phyloP scores from a whole-genome alignment of 140 eudicot genomes.

The Oenanthe javanica region DNA sequence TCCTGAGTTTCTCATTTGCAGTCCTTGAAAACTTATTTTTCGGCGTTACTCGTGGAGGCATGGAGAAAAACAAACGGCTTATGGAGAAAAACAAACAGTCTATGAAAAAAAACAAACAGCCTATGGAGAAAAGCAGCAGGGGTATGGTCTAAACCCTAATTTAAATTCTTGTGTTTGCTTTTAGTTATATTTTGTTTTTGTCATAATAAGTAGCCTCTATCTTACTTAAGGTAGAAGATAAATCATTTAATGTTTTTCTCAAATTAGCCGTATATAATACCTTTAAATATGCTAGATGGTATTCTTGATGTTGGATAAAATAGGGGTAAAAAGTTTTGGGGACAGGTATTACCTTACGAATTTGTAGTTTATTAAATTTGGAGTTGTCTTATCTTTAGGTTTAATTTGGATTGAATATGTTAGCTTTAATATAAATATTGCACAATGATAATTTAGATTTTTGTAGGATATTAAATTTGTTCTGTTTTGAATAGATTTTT shows the following conservation, averaged over 20 bases:
- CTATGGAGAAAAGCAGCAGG: no score
- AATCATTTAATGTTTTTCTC: background rate
- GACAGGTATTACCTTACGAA: no score
- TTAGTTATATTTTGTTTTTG: background rate
- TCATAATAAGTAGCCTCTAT: background rate
- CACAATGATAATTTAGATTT: background rate
- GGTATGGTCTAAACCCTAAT: no score
- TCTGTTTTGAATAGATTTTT: background rate
- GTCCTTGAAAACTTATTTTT: no score
- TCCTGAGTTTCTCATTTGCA: no score
- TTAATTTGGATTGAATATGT: background rate
- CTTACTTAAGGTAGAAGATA: background rate
- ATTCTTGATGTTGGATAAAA: background rate
- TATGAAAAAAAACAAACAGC: no score
- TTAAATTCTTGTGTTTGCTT: background rate
- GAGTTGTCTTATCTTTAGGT: background rate
- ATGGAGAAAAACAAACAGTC: no score
- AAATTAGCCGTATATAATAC: background rate
- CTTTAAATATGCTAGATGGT: background rate
- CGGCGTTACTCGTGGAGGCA: no score
- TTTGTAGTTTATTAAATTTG: no score
- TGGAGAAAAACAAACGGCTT: no score
- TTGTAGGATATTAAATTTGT: background rate
- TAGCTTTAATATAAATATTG: background rate
- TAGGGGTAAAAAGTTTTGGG: background rate